phyloP scores from a whole-genome alignment of 192 early-diverging fungal species.

The Phlyctochytrium planicorne region DNA sequence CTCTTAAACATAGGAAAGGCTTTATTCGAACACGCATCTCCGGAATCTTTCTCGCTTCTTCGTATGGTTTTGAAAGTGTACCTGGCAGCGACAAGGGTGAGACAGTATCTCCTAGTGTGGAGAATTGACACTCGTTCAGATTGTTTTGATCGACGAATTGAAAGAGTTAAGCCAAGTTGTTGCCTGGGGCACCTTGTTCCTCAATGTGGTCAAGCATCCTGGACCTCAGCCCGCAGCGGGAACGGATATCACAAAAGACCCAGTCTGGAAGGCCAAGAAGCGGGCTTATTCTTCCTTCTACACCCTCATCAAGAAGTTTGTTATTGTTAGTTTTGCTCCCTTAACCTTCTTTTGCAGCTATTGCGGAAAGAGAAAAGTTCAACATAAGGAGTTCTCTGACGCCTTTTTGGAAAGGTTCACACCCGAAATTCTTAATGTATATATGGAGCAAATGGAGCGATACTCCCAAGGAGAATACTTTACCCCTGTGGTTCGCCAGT shows the following conservation, averaged over 20 bases:
- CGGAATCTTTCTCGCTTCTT: background rate
- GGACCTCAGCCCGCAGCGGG: conserved; percentile 11
- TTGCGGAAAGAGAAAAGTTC: conserved; percentile 26
- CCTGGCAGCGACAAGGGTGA: conserved; percentile 63
- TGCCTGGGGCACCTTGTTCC: conserved; percentile 85
- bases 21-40: conserved; percentile 32
- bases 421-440: conserved; percentile 83
- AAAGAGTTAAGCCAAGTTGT: conserved; percentile 71
- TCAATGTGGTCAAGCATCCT: conserved; percentile 66
- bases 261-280: conserved; percentile 92
- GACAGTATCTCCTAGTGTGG: background rate
- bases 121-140: conserved; percentile 13
- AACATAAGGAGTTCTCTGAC: conserved; percentile 67
- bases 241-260: conserved; percentile 69
- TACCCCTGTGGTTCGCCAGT: conserved; percentile 66
- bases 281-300: conserved; percentile 88
- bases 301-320: conserved; percentile 66
- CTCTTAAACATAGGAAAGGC: conserved; percentile 15
- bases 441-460: conserved; percentile 78
- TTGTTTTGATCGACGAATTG: conserved; percentile 57
- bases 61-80: conserved; percentile 36
- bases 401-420: conserved; percentile 88
- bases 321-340: background rate
- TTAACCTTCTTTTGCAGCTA: conserved; percentile 17
- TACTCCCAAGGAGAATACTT: conserved; percentile 72